Conservation (phyloP, 805 yeast genomes). For the Cephaloascus albidus region DNA sequence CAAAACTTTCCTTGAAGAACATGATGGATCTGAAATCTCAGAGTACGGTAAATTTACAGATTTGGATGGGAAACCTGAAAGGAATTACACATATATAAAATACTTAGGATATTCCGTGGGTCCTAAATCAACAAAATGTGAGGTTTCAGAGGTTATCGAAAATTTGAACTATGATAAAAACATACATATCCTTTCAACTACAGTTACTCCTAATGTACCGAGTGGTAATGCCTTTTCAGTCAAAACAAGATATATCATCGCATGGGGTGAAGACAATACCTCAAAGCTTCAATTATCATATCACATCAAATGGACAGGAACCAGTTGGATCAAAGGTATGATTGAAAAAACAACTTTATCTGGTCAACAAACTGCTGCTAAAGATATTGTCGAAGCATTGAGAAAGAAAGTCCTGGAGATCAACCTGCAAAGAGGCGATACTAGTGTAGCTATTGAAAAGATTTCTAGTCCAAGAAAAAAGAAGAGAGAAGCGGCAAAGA, state of each 20-base stretch:
- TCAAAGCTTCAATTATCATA: slow-evolving; percentile 60
- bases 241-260: slow-evolving; percentile 57
- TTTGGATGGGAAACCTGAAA: slow-evolving; percentile 26
- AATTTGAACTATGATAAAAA: slow-evolving; percentile 42
- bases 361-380: slow-evolving; percentile 67
- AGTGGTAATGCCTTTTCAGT: slow-evolving; percentile 79
- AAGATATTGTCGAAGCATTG: slow-evolving; percentile 33
- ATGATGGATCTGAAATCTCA: slow-evolving; percentile 38
- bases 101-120: slow-evolving; percentile 79
- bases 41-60: slow-evolving; percentile 22
- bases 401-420: slow-evolving; percentile 9
- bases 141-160: slow-evolving; percentile 49
- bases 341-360: slow-evolving; percentile 77
- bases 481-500: background rate
- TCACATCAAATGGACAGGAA: slow-evolving; percentile 81
- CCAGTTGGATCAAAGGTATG: slow-evolving; percentile 85
- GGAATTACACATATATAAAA: slow-evolving; percentile 61
- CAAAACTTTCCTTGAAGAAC: slow-evolving; percentile 24
- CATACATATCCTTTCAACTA: slow-evolving; percentile 51
- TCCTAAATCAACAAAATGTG: slow-evolving; percentile 84
- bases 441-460: background rate
- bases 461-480: background rate
- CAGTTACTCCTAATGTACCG: slow-evolving; percentile 91
- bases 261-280: slow-evolving; percentile 63
- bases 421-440: background rate